Conservation (phyloP, 2,329 filamentous ascomycete species). For the Fusarium agapanthi region DNA sequence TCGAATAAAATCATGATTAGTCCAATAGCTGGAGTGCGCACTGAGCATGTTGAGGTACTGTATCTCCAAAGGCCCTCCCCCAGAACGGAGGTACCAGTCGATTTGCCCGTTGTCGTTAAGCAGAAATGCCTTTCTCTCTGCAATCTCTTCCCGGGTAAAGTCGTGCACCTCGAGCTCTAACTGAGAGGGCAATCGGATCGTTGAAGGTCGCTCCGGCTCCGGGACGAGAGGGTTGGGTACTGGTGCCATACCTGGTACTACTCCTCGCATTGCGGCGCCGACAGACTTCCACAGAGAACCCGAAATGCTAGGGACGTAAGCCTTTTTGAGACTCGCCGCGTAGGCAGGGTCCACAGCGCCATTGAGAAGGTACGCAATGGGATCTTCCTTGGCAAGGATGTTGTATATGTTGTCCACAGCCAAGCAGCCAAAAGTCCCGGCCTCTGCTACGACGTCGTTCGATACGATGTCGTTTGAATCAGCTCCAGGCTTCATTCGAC, state of each 20-base stretch:
- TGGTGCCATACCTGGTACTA: slow-evolving; percentile 63
- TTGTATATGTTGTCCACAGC: slow-evolving; percentile 98
- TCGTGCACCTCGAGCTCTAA: slow-evolving; percentile 97
- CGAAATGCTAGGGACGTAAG: slow-evolving; percentile 79
- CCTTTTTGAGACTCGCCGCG: slow-evolving; percentile 77
- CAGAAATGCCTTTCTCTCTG: slow-evolving; percentile 85
- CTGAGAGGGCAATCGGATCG: slow-evolving; percentile 65
- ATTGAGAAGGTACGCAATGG: slow-evolving; percentile 92
- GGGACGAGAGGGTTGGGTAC: slow-evolving; percentile 42
- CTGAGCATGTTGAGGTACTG: slow-evolving; percentile 98
- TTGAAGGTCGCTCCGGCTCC: slow-evolving; percentile 49
- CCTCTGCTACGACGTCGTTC: slow-evolving; percentile 74
- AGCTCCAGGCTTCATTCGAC: slow-evolving; percentile 77
- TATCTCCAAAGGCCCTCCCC: slow-evolving; percentile 87
- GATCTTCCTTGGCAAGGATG: slow-evolving; percentile 74
- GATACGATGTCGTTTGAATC: slow-evolving; percentile 68
- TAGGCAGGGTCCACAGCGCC: slow-evolving; percentile 86
- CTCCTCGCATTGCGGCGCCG: slow-evolving; percentile 67
- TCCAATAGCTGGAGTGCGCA: slow-evolving; percentile 95
- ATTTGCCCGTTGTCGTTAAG: slow-evolving; percentile 98
- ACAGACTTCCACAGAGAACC: slow-evolving; percentile 72
- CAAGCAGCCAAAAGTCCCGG: slow-evolving; percentile 85
- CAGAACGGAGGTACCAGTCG: slow-evolving; percentile 86
- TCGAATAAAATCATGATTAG: slow-evolving; percentile 84
- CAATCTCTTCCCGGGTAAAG: slow-evolving; percentile 90